Percentiles rank a stretch among this genome's conserved stretches.
These are phyloP conservation scores for Phellopilus nigrolimitatus DNA, from an alignment of 1,284 basidiomycete genomes.

Conservation along the genomic window DNA sequence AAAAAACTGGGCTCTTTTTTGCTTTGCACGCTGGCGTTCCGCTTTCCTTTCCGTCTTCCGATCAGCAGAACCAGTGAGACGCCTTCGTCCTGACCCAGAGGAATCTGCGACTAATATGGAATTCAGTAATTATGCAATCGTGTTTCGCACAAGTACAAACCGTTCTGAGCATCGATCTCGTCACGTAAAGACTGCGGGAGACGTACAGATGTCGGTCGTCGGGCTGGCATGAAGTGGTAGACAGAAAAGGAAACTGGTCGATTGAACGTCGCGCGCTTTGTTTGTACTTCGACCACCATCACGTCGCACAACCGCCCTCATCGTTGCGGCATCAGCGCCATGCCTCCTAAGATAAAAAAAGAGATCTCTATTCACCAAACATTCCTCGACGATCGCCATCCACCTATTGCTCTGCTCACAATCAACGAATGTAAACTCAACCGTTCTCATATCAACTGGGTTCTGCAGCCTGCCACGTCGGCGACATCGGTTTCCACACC, in stretches of 20 bases:
- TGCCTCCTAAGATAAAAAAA: slow-evolving; percentile 8
- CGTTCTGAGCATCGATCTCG: slow-evolving; percentile 11
- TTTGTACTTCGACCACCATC: not conserved
- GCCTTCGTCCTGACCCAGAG: not conserved
- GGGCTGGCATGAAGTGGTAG: slow-evolving; percentile 1
- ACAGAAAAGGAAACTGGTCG: not conserved
- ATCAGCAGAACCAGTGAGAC: not conserved
- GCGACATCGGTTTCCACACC: not conserved
- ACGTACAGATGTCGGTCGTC: slow-evolving; percentile 1
- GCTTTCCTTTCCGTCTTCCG: slow-evolving; percentile 16
- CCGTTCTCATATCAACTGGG: slow-evolving; percentile 1
- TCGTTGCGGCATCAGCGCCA: slow-evolving; percentile 1
- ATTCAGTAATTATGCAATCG: not conserved
- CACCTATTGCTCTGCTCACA: not conserved
- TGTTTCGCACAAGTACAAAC: not conserved
- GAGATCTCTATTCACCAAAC: slow-evolving; percentile 1
- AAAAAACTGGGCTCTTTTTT: slow-evolving; percentile 15
- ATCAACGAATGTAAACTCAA: not conserved
- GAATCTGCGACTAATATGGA: not conserved
- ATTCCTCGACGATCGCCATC: slow-evolving; percentile 1
- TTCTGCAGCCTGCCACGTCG: not conserved
- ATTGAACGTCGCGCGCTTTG: no score
- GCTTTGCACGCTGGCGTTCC: slow-evolving; percentile 13
- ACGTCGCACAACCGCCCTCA: slow-evolving; percentile 24
- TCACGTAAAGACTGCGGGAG: slow-evolving; percentile 13